Evolutionary conservation across 1,139 yeast species (phyloP), one percentile per base, ranked within the genome.

Genomic region (Lizanozyma gosingica): DNA sequence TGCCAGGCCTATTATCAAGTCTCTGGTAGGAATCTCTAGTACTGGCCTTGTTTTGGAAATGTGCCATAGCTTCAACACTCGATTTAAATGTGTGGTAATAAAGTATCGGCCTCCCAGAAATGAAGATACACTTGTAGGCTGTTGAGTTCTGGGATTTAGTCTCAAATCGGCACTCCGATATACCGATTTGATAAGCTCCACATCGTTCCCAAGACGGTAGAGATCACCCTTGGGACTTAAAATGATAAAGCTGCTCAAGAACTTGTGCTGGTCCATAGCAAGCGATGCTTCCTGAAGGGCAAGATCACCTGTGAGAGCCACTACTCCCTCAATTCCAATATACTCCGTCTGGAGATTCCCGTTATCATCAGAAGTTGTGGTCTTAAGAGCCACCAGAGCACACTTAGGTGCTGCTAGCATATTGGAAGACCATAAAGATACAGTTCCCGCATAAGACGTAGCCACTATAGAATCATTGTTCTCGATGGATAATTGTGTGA

Each of bases 1-100:
- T 3, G 61, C 55, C 1, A 75, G 60, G 37, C 66, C 72, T 38
- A 64, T 57, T 0, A 76, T 67, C 14, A 68, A 58, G 37, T 71
- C 68, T 8, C 62, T 59, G 1, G 73, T 63, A 3, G 65, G 60
- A 16, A 67, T 53, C 2, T 47, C 42, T 4, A 62, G 41, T 9
- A 53, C 32, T 11, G 60, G 61, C 4, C 39, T 37, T 14, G 29
- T 6, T 6, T 22, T 22, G 6, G 29, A 6, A 22, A 22, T 6
- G 9, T 6, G 6, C 29, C 29, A 22, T 22, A 22, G 11, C 11
- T 22, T 22, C 29, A 22, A 22, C 6, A 11, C 6, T 6, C 29
- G 6, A 22, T 22, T 11, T 6, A 22, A 11, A 22, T 22, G 29
- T 6, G 29, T 22, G 6, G 29, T 22, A 11, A 22, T 22, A 11